Percentiles rank a stretch among this genome's conserved stretches.
Evolutionary conservation across 371 early-diverging fungal species (phyloP).

Genomic region (Nematocida sp.): DNA sequence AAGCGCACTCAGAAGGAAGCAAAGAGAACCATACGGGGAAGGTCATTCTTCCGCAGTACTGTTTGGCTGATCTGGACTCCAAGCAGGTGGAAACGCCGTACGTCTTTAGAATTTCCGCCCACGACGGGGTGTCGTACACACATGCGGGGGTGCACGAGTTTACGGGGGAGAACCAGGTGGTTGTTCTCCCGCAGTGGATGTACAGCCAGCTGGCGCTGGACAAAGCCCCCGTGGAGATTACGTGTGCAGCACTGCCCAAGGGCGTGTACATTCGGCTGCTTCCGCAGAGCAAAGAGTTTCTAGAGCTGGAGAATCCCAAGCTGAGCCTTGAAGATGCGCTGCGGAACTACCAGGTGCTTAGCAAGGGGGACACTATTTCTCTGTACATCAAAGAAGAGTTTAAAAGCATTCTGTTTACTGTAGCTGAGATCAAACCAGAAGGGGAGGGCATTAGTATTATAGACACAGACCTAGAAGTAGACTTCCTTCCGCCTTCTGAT

Average conservation of each 20-base stretch:
- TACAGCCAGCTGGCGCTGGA: slow-evolving; percentile 75
- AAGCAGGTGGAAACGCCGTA: slow-evolving; percentile 63
- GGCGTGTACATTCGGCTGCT: slow-evolving; percentile 89
- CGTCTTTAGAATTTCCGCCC: slow-evolving; percentile 63
- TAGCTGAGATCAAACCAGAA: slow-evolving; percentile 78
- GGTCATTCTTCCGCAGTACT: slow-evolving; percentile 58
- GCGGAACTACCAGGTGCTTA: slow-evolving; percentile 82
- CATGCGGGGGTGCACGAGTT: slow-evolving; percentile 97
- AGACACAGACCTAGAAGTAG: slow-evolving; percentile 93
- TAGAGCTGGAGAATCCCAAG: slow-evolving; percentile 91
- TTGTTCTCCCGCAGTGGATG: slow-evolving; percentile 95
- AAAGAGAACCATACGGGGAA: slow-evolving; percentile 63
- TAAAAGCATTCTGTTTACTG: slow-evolving; percentile 75
- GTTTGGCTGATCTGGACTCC: slow-evolving; percentile 57
- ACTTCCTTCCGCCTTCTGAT: slow-evolving; percentile 92
- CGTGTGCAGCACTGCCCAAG: slow-evolving; percentile 72
- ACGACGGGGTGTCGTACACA: slow-evolving; percentile 65
- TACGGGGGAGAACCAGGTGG: slow-evolving; percentile 85
- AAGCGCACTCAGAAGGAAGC: slow-evolving; percentile 50
- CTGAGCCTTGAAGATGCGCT: slow-evolving; percentile 93
- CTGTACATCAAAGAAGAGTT: slow-evolving; percentile 74
- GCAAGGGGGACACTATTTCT: slow-evolving; percentile 80
- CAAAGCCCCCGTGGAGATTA: slow-evolving; percentile 72
- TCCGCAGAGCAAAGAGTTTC: slow-evolving; percentile 88
- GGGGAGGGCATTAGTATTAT: slow-evolving; percentile 79